phyloP scores from a whole-genome alignment of 306 rosid genomes.

The Dalbergia cultrata region DNA sequence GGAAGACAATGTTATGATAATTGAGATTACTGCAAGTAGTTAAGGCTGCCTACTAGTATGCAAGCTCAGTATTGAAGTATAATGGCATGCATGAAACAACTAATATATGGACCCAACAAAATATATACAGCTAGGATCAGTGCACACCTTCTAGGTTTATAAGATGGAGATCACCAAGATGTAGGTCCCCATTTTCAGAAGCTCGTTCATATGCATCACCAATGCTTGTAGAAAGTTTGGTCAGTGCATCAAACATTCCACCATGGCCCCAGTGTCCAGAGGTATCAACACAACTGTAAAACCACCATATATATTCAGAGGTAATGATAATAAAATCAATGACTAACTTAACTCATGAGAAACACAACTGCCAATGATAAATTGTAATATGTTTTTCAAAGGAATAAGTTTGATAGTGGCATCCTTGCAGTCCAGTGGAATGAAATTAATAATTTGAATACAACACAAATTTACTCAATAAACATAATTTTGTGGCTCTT shows the following conservation, averaged over 20 bases:
- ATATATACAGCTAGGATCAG: not conserved
- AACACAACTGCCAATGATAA: not conserved
- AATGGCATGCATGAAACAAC: constrained; percentile 16
- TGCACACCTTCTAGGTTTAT: constrained; percentile 74
- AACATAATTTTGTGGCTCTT: not conserved
- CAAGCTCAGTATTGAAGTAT: not conserved
- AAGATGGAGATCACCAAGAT: constrained; percentile 96
- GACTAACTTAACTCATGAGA: constrained; percentile 13
- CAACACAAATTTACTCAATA: not conserved
- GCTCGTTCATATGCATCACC: constrained; percentile 82
- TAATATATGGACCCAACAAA: not conserved
- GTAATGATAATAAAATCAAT: constrained; percentile 22
- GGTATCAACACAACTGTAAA: constrained; percentile 82
- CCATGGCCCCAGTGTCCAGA: constrained; percentile 97
- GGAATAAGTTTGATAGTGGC: not conserved
- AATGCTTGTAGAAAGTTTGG: constrained; percentile 72
- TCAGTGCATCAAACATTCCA: constrained; percentile 89
- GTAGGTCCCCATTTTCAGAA: constrained; percentile 85
- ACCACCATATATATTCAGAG: constrained; percentile 24
- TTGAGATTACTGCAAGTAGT: constrained; percentile 17
- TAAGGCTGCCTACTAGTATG: constrained; percentile 25
- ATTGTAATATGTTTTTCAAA: not conserved
- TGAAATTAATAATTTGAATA: not conserved
- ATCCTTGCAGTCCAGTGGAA: not conserved
- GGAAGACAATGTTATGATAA: not conserved